These are phyloP conservation scores for Fagopyrum homotropicum DNA, from an alignment of 148 eudicot species.

Conservation along the genomic window DNA sequence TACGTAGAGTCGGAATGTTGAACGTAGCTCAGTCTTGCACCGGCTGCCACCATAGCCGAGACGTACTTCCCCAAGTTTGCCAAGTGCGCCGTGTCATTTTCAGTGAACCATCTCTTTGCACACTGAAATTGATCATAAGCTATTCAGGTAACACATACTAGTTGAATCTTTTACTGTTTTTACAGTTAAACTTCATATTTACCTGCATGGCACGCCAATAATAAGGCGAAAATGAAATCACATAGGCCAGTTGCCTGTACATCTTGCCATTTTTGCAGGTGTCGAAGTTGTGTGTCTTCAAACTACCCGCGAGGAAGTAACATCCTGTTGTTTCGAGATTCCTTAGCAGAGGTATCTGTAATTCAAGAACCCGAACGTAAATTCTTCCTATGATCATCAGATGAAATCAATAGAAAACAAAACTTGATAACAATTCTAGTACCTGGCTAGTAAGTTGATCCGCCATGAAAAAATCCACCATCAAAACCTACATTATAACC, in stretches of 20 bases:
- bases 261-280: constrained; percentile 63
- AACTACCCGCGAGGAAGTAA: constrained; percentile 63
- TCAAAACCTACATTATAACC: constrained; percentile 48
- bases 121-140: constrained; percentile 32
- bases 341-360: constrained; percentile 72
- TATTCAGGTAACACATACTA: background rate
- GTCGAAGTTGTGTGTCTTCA: constrained; percentile 47
- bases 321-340: constrained; percentile 79
- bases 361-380: background rate
- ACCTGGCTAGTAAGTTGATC: constrained; percentile 99
- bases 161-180: background rate
- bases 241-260: constrained; percentile 73
- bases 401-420: background rate
- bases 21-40: constrained; percentile 69
- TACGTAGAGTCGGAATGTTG: constrained; percentile 33
- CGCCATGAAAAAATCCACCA: constrained; percentile 99
- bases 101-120: constrained; percentile 88
- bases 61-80: constrained; percentile 92
- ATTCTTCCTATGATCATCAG: background rate
- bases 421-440: constrained; percentile 2
- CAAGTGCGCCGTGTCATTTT: constrained; percentile 47
- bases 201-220: constrained; percentile 99
- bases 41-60: constrained; percentile 98
- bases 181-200: background rate
- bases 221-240: constrained; percentile 91